Evolutionary conservation across 2,329 filamentous ascomycete genomes (phyloP).

Genomic region (Westerdykella ornata): DNA sequence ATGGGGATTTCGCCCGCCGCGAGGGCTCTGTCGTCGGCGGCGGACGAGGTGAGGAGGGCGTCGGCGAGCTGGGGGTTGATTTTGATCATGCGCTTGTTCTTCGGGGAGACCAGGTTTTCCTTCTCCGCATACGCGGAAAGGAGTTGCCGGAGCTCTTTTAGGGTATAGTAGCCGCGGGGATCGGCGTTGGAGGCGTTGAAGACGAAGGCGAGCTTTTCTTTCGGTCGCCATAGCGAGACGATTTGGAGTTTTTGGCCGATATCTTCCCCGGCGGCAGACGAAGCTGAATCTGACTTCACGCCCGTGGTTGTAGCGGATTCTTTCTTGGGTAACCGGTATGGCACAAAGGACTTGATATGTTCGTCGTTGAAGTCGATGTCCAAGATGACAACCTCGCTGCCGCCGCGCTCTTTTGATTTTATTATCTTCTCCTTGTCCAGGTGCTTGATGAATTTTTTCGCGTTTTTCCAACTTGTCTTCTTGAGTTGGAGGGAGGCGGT

Average conservation of each 20-base stretch:
- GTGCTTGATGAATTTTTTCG: constrained; percentile 63
- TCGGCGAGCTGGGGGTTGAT: constrained; percentile 59
- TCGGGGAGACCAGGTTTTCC: constrained; percentile 50
- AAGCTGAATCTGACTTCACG: constrained; percentile 39
- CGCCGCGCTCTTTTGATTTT: constrained; percentile 58
- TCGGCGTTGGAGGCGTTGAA: constrained; percentile 48
- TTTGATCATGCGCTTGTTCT: constrained; percentile 56
- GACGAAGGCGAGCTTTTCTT: constrained; percentile 51
- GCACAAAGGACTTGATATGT: constrained; percentile 50
- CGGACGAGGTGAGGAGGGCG: constrained; percentile 50
- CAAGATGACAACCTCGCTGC: constrained; percentile 56
- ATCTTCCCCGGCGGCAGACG: constrained; percentile 36
- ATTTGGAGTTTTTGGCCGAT: constrained; percentile 46
- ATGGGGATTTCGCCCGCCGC: constrained; percentile 53
- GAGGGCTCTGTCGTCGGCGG: constrained; percentile 51
- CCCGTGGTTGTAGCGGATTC: constrained; percentile 34
- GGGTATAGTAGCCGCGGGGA: constrained; percentile 51
- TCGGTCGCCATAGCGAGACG: constrained; percentile 51
- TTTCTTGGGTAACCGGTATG: constrained; percentile 57
- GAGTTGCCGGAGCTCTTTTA: constrained; percentile 52
- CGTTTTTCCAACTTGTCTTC: constrained; percentile 64
- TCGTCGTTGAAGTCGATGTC: constrained; percentile 59
- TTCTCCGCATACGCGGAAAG: constrained; percentile 54
- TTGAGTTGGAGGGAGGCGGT: constrained; percentile 58
- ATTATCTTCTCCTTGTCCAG: constrained; percentile 58